A percentile compares a stretch with the other conserved stretches of the same genome.
Conservation (phyloP, 352 stramenopile genomes). For the Pythium grandisporangium region DNA sequence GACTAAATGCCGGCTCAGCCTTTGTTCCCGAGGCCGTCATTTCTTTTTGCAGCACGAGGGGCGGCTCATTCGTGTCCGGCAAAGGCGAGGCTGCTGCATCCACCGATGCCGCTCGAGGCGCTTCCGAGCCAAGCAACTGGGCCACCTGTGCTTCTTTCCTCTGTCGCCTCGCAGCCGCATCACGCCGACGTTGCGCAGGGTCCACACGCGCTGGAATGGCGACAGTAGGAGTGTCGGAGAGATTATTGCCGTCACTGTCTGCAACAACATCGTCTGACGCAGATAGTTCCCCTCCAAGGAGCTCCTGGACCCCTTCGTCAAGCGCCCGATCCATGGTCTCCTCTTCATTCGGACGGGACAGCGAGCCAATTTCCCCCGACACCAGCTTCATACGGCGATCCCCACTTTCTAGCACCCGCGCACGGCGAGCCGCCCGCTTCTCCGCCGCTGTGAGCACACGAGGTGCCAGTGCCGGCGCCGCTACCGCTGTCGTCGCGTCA, state of each 20-base stretch:
- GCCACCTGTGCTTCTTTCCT: slow-evolving; percentile 51
- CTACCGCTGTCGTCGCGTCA: too few species aligned
- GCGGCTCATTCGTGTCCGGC: too few species aligned
- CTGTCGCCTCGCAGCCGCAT: slow-evolving; percentile 45
- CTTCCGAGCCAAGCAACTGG: slow-evolving; percentile 29
- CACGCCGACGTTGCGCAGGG: slow-evolving; percentile 52
- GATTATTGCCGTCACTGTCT: not conserved
- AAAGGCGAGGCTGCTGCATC: too few species aligned
- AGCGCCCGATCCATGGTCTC: slow-evolving; percentile 10
- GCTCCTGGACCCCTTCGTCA: slow-evolving; percentile 34
- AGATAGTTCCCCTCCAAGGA: too few species aligned
- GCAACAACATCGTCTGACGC: too few species aligned
- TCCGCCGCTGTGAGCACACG: slow-evolving; percentile 37
- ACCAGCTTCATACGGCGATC: slow-evolving; percentile 60
- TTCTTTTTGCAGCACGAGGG: too few species aligned
- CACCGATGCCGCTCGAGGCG: not conserved
- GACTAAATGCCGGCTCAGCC: slow-evolving; percentile 28
- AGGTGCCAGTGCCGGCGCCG: too few species aligned
- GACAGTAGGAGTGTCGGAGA: too few species aligned
- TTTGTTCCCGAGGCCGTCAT: slow-evolving; percentile 5
- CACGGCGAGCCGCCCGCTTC: slow-evolving; percentile 55
- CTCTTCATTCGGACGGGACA: slow-evolving; percentile 33
- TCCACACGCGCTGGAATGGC: slow-evolving; percentile 50
- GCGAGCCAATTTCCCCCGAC: slow-evolving; percentile 47
- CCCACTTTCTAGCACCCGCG: slow-evolving; percentile 45